Percentiles rank a stretch among this genome's conserved stretches.
These are phyloP conservation scores for Pyricularia sp. DNA, from an alignment of 2,329 filamentous ascomycete species.

Conservation along the genomic window DNA sequence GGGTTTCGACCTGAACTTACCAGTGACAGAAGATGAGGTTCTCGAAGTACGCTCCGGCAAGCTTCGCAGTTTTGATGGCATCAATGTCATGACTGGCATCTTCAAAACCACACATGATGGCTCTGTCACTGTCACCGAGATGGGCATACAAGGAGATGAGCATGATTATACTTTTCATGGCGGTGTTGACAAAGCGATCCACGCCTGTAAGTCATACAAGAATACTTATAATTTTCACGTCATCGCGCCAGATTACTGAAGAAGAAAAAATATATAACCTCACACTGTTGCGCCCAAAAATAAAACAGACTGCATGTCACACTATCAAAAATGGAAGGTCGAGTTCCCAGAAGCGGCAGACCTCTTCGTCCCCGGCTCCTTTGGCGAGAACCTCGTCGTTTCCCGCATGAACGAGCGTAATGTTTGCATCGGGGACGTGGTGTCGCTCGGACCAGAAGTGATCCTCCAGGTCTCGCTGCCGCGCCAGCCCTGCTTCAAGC, in stretches of 20 bases:
- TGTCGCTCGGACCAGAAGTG: constrained; percentile 35
- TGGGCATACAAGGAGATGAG: constrained; percentile 46
- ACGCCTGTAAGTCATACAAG: constrained; percentile 31
- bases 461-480: constrained; percentile 47
- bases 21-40: constrained; percentile 33
- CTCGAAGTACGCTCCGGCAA: constrained; percentile 43
- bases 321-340: constrained; percentile 41
- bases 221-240: background rate
- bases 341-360: constrained; percentile 38
- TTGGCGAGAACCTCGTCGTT: constrained; percentile 52
- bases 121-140: constrained; percentile 29
- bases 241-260: background rate
- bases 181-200: constrained; percentile 49
- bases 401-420: constrained; percentile 48
- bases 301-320: constrained; percentile 39
- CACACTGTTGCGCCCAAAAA: background rate
- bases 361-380: constrained; percentile 42
- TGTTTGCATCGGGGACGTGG: constrained; percentile 50
- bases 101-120: constrained; percentile 33
- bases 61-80: constrained; percentile 39
- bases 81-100: constrained; percentile 42
- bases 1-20: background rate
- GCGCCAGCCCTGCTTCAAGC: constrained; percentile 53
- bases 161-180: constrained; percentile 50
- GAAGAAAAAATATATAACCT: background rate